Conservation (phyloP, 371 early-diverging fungal genomes). For the Dichotomocladium elegans region DNA sequence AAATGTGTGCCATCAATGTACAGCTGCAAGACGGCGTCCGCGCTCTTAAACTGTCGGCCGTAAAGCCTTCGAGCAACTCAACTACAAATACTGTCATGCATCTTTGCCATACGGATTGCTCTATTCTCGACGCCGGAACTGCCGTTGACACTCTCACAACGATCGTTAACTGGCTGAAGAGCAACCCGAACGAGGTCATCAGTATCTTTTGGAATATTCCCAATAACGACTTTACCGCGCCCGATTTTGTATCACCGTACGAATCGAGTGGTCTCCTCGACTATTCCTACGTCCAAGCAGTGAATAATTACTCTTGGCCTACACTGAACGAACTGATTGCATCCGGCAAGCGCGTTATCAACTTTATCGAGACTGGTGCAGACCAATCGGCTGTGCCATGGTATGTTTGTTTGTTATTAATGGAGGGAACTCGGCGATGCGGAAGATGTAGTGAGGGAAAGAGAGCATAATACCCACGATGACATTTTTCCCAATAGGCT, state of each 20-base stretch:
- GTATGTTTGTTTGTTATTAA: constrained; percentile 27
- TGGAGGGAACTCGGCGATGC: background rate
- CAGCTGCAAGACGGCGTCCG: constrained; percentile 74
- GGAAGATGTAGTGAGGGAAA: too few species aligned
- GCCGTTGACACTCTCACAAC: constrained; percentile 42
- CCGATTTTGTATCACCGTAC: constrained; percentile 53
- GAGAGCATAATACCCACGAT: too few species aligned
- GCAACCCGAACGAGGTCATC: constrained; percentile 65
- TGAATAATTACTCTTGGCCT: constrained; percentile 56
- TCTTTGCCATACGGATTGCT: constrained; percentile 68
- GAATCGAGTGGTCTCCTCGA: constrained; percentile 51
- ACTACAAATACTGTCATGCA: constrained; percentile 40
- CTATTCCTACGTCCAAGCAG: constrained; percentile 47
- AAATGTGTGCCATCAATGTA: constrained; percentile 50
- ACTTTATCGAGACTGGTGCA: constrained; percentile 56
- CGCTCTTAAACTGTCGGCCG: constrained; percentile 67
- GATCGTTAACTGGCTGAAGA: constrained; percentile 54
- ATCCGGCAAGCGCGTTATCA: constrained; percentile 63
- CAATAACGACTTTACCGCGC: constrained; percentile 36
- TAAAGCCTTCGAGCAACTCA: constrained; percentile 23
- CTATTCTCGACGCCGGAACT: constrained; percentile 56
- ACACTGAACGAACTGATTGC: constrained; percentile 62
- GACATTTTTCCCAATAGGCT: constrained; percentile 43
- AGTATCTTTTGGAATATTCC: constrained; percentile 72
- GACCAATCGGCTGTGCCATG: constrained; percentile 56